A percentile compares a stretch with the other conserved stretches of the same genome.
These are phyloP conservation scores for Blastosporella zonata DNA, from an alignment of 1,284 basidiomycete genomes.

Conservation along the genomic window DNA sequence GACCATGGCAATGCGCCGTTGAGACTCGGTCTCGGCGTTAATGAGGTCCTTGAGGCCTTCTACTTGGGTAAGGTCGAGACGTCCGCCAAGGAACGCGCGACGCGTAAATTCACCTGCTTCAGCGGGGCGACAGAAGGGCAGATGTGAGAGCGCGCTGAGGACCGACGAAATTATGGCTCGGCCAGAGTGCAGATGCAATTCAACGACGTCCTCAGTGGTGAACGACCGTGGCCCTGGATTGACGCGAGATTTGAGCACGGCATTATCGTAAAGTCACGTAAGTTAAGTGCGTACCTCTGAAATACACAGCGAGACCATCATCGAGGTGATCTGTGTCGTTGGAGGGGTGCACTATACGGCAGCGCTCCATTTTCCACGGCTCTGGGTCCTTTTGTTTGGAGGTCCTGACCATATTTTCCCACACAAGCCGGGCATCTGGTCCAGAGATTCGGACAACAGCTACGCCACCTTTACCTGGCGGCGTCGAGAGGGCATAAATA, in stretches of 20 bases:
- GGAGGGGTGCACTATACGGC: constrained; percentile 64
- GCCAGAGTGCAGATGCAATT: constrained; percentile 88
- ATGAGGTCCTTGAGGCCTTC: constrained; percentile 84
- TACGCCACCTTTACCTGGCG: constrained; percentile 78
- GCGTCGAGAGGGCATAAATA: constrained; percentile 85
- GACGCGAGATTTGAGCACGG: background rate
- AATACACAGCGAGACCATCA: constrained; percentile 78
- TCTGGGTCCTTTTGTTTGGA: constrained; percentile 27
- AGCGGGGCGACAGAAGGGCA: constrained; percentile 69
- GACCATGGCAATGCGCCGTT: constrained; percentile 70
- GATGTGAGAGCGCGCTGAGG: constrained; percentile 55
- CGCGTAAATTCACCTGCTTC: constrained; percentile 87
- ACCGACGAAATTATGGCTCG: constrained; percentile 72
- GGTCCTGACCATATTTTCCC: constrained; percentile 50
- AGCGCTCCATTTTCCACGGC: constrained; percentile 69
- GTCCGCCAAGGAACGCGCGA: constrained; percentile 74
- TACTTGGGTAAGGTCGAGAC: constrained; percentile 81
- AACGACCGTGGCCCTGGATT: constrained; percentile 69
- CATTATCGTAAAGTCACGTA: background rate
- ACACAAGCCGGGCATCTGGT: constrained; percentile 60
- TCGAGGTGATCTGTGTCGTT: constrained; percentile 65
- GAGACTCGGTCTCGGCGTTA: constrained; percentile 80
- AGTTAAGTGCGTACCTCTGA: constrained; percentile 54
- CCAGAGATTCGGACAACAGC: constrained; percentile 83
- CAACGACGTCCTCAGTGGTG: constrained; percentile 80